Base-by-base conservation (phyloP, 192 early-diverging fungal species). In the Borealophlyctis nickersoniae region DNA sequence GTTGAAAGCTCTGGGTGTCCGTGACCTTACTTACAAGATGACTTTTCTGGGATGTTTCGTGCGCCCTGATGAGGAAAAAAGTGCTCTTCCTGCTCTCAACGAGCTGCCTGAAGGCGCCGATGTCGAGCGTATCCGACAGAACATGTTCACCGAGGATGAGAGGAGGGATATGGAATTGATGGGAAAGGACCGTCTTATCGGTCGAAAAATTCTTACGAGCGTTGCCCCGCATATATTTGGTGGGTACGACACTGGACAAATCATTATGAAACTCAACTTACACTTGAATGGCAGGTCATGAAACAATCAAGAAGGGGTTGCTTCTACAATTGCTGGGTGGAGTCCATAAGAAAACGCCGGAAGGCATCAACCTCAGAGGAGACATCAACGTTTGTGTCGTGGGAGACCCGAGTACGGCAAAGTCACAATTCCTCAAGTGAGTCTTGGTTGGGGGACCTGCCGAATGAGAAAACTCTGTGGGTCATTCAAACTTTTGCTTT, bases 371-470 rank as follows among this genome's bases (percentile, higher is more conserved):
- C 71, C 78, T 98, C 19, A 88, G 96, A 74, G 96, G 96, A 56
- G 96, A 98, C 73, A 92, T 98, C 49, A 98, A 98, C 63, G 93
- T 98, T 11, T 96, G 94, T 61, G 82, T 98, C 58, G 94, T 98
- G 27, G 95, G 96, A 30, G 96, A 98, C 67, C 96, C 96, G 23
- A 86, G 86, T 58, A 96, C 93, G 22, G 89, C 91, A 63, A 98
- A 98, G 70, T 91, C 88, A 67, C 96, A 98, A 72, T 94, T 94
- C 69, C 76, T 94, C n/a, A 93, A 92, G 87, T 92, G 77, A 33
- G 73, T 66, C 3, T 24, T 2, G 2, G 35, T 26, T 69, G 49
- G 49, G 5, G n/a, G 52, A 48, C 23, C 31, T n/a, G 1, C 55
- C n/a, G n/a, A n/a, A n/a, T n/a, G n/a, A n/a, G n/a, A n/a, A n/a